phyloP scores from a whole-genome alignment of 2,329 filamentous ascomycete genomes.

The Xylaria arbuscula region DNA sequence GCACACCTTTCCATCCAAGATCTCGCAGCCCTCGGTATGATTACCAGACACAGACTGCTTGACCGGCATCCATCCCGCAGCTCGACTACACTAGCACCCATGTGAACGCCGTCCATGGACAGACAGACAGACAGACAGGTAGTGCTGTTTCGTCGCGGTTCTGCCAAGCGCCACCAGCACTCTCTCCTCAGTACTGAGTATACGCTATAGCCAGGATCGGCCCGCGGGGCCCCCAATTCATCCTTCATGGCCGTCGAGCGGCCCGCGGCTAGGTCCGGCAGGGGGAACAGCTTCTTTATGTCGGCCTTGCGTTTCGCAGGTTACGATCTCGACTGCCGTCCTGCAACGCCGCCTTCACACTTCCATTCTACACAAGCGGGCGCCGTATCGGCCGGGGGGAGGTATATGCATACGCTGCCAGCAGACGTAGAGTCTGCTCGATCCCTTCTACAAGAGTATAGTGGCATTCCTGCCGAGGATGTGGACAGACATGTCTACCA shows the following conservation, averaged over 20 bases:
- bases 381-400: slow-evolving; percentile 25
- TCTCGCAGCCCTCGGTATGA: background rate
- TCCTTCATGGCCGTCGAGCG: slow-evolving; percentile 20
- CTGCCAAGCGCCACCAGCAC: background rate
- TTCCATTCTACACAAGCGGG: background rate
- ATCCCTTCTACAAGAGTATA: slow-evolving; percentile 46
- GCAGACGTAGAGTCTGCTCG: slow-evolving; percentile 45
- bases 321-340: slow-evolving; percentile 22
- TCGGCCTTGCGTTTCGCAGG: slow-evolving; percentile 34
- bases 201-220: background rate
- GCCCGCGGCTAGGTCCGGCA: slow-evolving; percentile 9
- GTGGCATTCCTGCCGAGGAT: slow-evolving; percentile 45
- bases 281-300: slow-evolving; percentile 24
- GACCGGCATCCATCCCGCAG: no score
- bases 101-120: background rate
- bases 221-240: background rate
- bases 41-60: background rate
- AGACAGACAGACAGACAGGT: background rate
- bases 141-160: background rate
- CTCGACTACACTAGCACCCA: background rate
- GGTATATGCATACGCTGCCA: slow-evolving; percentile 47
- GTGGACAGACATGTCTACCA: slow-evolving; percentile 46
- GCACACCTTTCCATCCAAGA: background rate
- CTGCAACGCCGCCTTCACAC: slow-evolving; percentile 11
- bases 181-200: background rate